A percentile compares a stretch with the other conserved stretches of the same genome.
Evolutionary conservation across 768 basidiomycete genomes (phyloP).

Genomic region (Lentinus brumalis): DNA sequence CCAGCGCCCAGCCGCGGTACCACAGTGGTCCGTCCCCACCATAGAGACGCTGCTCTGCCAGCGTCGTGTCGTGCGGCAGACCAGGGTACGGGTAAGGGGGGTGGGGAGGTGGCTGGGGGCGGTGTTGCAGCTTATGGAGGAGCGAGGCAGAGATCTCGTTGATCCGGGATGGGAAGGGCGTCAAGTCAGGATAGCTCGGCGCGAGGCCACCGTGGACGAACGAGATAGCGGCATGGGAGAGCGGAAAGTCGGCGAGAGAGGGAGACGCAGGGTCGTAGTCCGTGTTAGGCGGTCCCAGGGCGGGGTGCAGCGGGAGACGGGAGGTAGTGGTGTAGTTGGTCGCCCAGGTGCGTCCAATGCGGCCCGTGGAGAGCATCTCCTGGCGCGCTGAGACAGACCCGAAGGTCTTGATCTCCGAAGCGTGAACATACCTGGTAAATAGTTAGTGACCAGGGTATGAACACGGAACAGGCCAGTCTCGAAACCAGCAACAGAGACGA

Average conservation of each 20-base stretch:
- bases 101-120: conserved; percentile 67
- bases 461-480: no score
- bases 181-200: conserved; percentile 69
- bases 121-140: conserved; percentile 67
- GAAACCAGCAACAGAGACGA: no score
- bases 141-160: conserved; percentile 75
- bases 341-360: conserved; percentile 82
- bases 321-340: conserved; percentile 81
- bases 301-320: conserved; percentile 78
- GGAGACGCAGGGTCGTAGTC: conserved; percentile 47
- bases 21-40: conserved; percentile 84
- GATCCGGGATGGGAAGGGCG: conserved; percentile 83
- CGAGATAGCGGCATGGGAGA: conserved; percentile 81
- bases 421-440: conserved; percentile 72
- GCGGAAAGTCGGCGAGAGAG: conserved; percentile 37
- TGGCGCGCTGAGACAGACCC: conserved; percentile 72
- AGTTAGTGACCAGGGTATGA: neutral
- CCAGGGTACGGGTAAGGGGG: conserved; percentile 78
- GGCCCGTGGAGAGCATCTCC: conserved; percentile 71
- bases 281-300: conserved; percentile 67
- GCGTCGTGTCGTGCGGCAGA: conserved; percentile 65
- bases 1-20: conserved; percentile 93
- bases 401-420: conserved; percentile 81
- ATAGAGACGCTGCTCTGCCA: conserved; percentile 73
- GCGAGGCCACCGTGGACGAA: conserved; percentile 94